Base-by-base conservation (phyloP, 2,329 filamentous ascomycete species). In the Botrytis cinerea region DNA sequence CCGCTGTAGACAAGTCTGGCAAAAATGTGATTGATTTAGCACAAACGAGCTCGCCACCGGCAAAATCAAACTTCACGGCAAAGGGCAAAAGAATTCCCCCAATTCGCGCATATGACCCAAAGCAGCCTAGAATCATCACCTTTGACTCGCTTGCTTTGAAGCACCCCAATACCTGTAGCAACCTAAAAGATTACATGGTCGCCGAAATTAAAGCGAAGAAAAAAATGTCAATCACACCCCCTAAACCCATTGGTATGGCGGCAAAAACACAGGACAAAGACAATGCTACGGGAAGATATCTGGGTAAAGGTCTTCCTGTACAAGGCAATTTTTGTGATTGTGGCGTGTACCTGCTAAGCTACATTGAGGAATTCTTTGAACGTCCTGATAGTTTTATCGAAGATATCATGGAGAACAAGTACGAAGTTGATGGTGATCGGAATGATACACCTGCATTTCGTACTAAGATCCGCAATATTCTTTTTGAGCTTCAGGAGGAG, bases 311-410 rank as follows among this genome's bases (percentile, higher is more conserved):
- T 12, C 91, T 98, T 22, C 95, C 96, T 0, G 84, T 88, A 75
- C 96, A 99, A 81, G 83, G 89, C 67, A 98, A 99, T 80, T 92
- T 87, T 77, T 95, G 89, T 75, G 96, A 99, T 80, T 99, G 96
- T 79, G 96, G 96, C 14, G 84, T 98, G 0, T 99, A 92, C 78
- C 84, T 98, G 4, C 84, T 98, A 6, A 92, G 91, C 3, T 99
- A 98, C 79, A 86, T 97, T 71, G 88, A 94, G 76, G 90, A 92
- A 76, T 97, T 99, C 76, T 86, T 97, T 25, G 86, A 89, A 70
- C 84, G 93, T 74, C 95, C 95, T 0, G 89, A 93, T 75, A 81
- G 80, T 0, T 96, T 97, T 76, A 85, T 93, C 25, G 83, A 83
- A 32, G 90, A 88, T 74, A 83, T 97, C 28, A 84, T 97, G 8